These are phyloP conservation scores for Clohesyomyces aquaticus DNA, from an alignment of 495 filamentous ascomycete genomes.

Conservation along the genomic window DNA sequence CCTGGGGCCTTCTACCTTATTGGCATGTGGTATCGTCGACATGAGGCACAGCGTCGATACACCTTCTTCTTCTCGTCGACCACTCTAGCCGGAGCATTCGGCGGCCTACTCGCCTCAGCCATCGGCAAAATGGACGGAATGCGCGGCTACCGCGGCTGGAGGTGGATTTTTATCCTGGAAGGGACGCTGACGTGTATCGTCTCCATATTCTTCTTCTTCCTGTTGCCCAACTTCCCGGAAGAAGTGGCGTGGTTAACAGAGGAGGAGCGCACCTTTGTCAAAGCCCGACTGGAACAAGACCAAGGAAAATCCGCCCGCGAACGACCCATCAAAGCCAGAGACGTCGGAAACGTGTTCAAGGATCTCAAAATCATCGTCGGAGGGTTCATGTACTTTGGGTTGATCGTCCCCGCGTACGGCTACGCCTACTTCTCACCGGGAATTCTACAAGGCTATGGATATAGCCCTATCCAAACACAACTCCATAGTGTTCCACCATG, in stretches of 20 bases:
- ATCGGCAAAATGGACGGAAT: conserved; percentile 81
- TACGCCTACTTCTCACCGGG: conserved; percentile 74
- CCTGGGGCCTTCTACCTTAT: conserved; percentile 60
- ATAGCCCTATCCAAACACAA: conserved; percentile 54
- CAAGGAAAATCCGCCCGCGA: conserved; percentile 69
- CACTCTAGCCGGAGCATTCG: conserved; percentile 54
- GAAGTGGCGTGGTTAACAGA: conserved; percentile 68
- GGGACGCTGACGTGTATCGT: conserved; percentile 73
- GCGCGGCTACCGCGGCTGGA: conserved; percentile 76
- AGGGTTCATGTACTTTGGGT: conserved; percentile 86
- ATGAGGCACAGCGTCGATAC: conserved; percentile 86
- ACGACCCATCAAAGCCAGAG: conserved; percentile 62
- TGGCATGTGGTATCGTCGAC: conserved; percentile 84
- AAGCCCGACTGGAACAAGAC: conserved; percentile 73
- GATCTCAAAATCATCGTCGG: conserved; percentile 71
- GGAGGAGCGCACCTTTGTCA: conserved; percentile 76
- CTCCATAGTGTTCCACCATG: conserved; percentile 55
- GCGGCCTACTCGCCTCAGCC: conserved; percentile 51
- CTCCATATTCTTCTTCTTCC: conserved; percentile 75
- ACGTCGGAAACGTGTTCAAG: conserved; percentile 73
- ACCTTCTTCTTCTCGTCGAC: conserved; percentile 88
- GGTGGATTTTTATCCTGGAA: conserved; percentile 78
- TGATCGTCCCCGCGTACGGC: conserved; percentile 85
- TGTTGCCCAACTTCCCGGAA: conserved; percentile 78
- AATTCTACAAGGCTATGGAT: conserved; percentile 52